Conservation (phyloP, 495 filamentous ascomycete species). For the Penicillium crystallinum region DNA sequence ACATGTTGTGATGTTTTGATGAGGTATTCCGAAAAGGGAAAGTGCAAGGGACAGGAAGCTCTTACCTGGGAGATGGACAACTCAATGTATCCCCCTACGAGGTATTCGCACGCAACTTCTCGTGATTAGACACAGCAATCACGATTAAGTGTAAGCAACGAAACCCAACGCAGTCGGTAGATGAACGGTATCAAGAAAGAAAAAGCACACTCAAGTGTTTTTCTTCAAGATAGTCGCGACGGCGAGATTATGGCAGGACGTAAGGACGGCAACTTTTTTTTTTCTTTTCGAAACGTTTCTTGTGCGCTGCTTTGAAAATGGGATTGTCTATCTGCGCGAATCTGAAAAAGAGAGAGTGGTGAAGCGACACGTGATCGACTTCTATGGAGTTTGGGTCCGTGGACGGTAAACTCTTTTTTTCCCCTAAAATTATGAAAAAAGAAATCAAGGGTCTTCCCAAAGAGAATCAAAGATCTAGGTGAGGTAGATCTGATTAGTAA, state of each 20-base stretch:
- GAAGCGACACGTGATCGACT: conserved; percentile 13
- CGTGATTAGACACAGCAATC: background rate
- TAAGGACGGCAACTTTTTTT: conserved; percentile 18
- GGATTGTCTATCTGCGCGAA: conserved; percentile 33
- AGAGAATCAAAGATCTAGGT: conserved; percentile 14
- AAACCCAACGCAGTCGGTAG: conserved; percentile 7
- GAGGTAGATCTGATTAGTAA: conserved; percentile 18
- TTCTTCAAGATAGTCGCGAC: conserved; percentile 27
- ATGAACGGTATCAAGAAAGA: conserved; percentile 8
- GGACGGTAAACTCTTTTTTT: conserved; percentile 3
- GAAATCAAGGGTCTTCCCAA: conserved; percentile 11
- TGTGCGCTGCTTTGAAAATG: conserved; percentile 22
- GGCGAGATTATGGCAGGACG: conserved; percentile 21
- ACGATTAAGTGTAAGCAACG: conserved; percentile 7
- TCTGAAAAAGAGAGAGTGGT: conserved; percentile 31
- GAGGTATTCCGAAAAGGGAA: background rate
- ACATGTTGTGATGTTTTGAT: too few relatives aligned
- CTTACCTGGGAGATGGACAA: conserved; percentile 98
- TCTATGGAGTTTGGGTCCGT: conserved; percentile 6
- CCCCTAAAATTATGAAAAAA: background rate
- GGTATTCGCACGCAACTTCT: conserved; percentile 5
- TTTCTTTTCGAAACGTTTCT: conserved; percentile 19
- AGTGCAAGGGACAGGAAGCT: conserved; percentile 16
- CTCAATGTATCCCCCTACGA: conserved; percentile 87
- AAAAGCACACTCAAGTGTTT: conserved; percentile 49